A percentile compares a stretch with the other conserved stretches of the same genome.
Conservation (phyloP, 2,329 filamentous ascomycete genomes). For the Cordyceps cateniannulata region DNA sequence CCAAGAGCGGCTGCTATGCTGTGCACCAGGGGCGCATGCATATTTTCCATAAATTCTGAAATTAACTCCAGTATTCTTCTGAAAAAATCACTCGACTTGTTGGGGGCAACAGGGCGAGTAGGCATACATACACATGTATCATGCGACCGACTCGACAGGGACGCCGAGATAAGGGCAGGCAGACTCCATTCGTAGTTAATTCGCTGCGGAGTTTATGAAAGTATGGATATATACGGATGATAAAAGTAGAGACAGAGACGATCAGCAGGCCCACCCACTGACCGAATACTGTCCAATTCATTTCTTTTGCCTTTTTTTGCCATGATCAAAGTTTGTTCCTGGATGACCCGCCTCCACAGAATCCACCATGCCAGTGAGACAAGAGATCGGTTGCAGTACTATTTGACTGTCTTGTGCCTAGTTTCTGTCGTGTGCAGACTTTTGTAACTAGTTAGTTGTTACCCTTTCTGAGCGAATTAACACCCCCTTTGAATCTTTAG, state of each 20-base stretch:
- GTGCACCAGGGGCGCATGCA: too few relatives aligned
- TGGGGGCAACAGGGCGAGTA: too few relatives aligned
- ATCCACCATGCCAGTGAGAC: not conserved
- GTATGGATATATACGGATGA: not conserved
- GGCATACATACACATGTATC: too few relatives aligned
- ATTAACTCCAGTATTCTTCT: too few relatives aligned
- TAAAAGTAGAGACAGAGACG: not conserved
- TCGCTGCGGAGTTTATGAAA: too few relatives aligned
- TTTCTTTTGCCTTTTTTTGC: not conserved
- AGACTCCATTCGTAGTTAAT: not conserved
- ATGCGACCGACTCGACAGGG: too few relatives aligned
- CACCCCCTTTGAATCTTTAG: not conserved
- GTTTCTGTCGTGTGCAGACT: too few relatives aligned
- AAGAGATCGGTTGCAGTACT: not conserved
- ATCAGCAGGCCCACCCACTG: not conserved
- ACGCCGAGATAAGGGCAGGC: not conserved
- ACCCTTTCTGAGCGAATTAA: too few relatives aligned
- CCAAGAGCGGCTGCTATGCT: too few relatives aligned
- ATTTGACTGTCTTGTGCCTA: not conserved
- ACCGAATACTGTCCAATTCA: not conserved
- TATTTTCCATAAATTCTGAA: too few relatives aligned
- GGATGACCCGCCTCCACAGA: not conserved
- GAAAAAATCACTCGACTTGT: too few relatives aligned
- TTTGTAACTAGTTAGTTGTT: too few relatives aligned
- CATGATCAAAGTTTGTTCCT: not conserved